Conservation (phyloP, 768 basidiomycete species). For the Chiua virens region DNA sequence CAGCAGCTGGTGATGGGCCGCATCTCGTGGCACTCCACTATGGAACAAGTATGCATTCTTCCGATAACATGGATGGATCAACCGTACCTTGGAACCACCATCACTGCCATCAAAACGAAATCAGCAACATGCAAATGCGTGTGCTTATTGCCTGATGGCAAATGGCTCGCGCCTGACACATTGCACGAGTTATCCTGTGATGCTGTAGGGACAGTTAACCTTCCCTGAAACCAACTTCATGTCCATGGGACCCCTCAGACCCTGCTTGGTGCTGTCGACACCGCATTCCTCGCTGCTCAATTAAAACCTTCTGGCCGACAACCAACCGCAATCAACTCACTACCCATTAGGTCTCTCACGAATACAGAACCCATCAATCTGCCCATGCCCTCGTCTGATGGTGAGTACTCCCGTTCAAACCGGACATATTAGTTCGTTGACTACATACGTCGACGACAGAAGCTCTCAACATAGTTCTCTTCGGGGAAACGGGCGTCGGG, state of each 20-base stretch:
- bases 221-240: not conserved
- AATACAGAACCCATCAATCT: constrained; percentile 3
- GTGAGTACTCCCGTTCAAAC: constrained; percentile 10
- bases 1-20: too few species aligned
- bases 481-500: constrained; percentile 34
- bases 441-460: not conserved
- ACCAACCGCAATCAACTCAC: not conserved
- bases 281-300: not conserved
- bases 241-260: not conserved
- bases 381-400: constrained; percentile 19
- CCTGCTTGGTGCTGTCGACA: not conserved
- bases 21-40: too few species aligned
- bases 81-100: not conserved
- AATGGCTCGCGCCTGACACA: too few species aligned
- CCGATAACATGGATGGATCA: constrained; percentile 3
- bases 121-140: constrained; percentile 10
- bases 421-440: not conserved
- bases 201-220: constrained; percentile 15
- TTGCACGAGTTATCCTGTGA: not conserved
- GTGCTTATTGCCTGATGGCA: constrained; percentile 12
- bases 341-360: constrained; percentile 4
- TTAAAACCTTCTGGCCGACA: constrained; percentile 4
- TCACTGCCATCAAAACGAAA: not conserved
- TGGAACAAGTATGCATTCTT: not conserved
- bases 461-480: constrained; percentile 30